Conservation (phyloP, 805 yeast species). For the Saccharomyces eubayanus region DNA sequence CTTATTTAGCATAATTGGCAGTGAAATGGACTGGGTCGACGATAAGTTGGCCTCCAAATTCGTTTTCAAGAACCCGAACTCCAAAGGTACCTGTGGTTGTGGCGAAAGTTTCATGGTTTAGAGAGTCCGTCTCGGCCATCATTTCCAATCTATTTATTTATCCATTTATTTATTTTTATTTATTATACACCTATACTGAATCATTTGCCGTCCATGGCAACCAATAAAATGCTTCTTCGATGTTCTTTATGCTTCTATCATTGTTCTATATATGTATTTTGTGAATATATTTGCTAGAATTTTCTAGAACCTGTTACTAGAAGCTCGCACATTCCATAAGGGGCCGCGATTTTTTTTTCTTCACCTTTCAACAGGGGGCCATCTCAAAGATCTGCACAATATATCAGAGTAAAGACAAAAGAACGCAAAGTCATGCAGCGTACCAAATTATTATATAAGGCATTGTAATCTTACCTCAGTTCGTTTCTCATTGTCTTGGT, state of each 20-base stretch:
- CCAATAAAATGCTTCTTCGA: neutral
- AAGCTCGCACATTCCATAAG: neutral
- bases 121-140: conserved; percentile 11
- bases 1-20: conserved; percentile 86
- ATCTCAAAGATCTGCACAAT: neutral
- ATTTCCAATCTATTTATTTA: conserved; percentile 7
- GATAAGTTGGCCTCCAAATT: conserved; percentile 84
- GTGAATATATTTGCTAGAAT: conserved; percentile 3
- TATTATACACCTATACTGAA: neutral
- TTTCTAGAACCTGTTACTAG: conserved; percentile 5
- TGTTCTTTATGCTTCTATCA: neutral
- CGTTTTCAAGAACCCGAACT: conserved; percentile 90
- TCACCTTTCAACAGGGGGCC: neutral
- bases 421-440: neutral
- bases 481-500: neutral
- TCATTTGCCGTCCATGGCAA: no score
- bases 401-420: neutral
- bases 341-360: neutral
- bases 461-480: neutral
- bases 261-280: neutral
- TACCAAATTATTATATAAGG: neutral
- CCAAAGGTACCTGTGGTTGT: conserved; percentile 97
- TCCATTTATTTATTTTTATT: conserved; percentile 5
- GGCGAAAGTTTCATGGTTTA: conserved; percentile 97
- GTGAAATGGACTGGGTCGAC: conserved; percentile 98